Evolutionary conservation across 2,329 filamentous ascomycete species (phyloP).

Genomic region (Neopestalotiopsis rosae): DNA sequence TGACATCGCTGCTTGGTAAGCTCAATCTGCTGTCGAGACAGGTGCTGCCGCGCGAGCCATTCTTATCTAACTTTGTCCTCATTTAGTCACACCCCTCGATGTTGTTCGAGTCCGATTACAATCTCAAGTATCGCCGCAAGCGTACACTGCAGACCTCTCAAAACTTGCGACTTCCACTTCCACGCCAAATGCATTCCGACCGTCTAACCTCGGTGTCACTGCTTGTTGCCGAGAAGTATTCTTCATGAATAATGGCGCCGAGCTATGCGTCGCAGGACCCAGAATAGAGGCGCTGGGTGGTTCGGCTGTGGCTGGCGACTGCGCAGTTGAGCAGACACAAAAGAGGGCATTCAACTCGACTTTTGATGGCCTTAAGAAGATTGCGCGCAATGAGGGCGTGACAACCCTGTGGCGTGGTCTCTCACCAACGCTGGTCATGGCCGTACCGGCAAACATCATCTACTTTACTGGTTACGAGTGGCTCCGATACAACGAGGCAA

Average conservation of each 20-base stretch:
- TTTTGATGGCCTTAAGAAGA: conserved; percentile 90
- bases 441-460: conserved; percentile 93
- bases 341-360: conserved; percentile 87
- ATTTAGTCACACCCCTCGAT: conserved; percentile 87
- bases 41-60: background rate
- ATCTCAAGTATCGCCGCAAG: conserved; percentile 66
- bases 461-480: conserved; percentile 99
- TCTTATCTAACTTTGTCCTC: background rate
- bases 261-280: conserved; percentile 78
- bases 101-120: conserved; percentile 95
- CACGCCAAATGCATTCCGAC: conserved; percentile 71
- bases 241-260: conserved; percentile 86
- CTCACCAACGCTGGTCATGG: conserved; percentile 93
- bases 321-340: conserved; percentile 87
- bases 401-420: conserved; percentile 89
- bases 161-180: conserved; percentile 61
- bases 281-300: conserved; percentile 53
- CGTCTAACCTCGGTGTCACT: conserved; percentile 84
- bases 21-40: conserved; percentile 20
- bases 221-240: conserved; percentile 97
- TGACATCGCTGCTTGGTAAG: conserved; percentile 88
- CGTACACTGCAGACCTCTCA: conserved; percentile 54
- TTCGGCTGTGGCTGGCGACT: conserved; percentile 62
- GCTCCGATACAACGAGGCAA: conserved; percentile 75
- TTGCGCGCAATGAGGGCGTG: conserved; percentile 89